Conservation (phyloP, 2,329 filamentous ascomycete genomes). For the Aspergillus sojae region DNA sequence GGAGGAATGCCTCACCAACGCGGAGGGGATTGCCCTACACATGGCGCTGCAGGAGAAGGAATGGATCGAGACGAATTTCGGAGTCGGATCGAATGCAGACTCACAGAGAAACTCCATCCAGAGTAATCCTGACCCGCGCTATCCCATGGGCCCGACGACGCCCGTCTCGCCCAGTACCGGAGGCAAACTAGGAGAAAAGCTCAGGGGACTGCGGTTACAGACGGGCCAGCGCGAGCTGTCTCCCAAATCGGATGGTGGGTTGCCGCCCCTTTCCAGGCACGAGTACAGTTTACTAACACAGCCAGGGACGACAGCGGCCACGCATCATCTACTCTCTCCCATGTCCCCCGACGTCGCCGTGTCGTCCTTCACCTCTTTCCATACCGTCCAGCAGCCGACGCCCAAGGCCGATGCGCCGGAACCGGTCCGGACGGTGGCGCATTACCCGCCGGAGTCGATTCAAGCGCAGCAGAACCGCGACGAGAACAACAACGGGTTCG, state of each 20-base stretch:
- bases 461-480: conserved; percentile 37
- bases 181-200: conserved; percentile 75
- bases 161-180: conserved; percentile 65
- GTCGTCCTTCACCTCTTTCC: conserved; percentile 64
- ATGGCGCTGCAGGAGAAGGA: conserved; percentile 82
- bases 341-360: conserved; percentile 66
- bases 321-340: conserved; percentile 59
- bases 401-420: conserved; percentile 22
- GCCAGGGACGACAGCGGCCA: background rate
- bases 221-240: conserved; percentile 70
- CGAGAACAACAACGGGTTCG: conserved; percentile 27
- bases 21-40: conserved; percentile 78
- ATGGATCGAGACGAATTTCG: conserved; percentile 85
- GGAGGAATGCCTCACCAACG: conserved; percentile 70
- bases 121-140: conserved; percentile 21
- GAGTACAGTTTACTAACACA: background rate
- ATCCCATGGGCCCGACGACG: conserved; percentile 53
- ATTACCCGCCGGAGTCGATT: conserved; percentile 42
- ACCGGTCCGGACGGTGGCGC: conserved; percentile 35
- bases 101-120: conserved; percentile 35
- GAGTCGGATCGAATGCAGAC: conserved; percentile 53
- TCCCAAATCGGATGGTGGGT: conserved; percentile 56
- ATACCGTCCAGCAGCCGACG: conserved; percentile 39
- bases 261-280: background rate
- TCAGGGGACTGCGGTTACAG: conserved; percentile 75